Conservation (phyloP, 1,139 yeast species). For the Geotrichum bryndzae region DNA sequence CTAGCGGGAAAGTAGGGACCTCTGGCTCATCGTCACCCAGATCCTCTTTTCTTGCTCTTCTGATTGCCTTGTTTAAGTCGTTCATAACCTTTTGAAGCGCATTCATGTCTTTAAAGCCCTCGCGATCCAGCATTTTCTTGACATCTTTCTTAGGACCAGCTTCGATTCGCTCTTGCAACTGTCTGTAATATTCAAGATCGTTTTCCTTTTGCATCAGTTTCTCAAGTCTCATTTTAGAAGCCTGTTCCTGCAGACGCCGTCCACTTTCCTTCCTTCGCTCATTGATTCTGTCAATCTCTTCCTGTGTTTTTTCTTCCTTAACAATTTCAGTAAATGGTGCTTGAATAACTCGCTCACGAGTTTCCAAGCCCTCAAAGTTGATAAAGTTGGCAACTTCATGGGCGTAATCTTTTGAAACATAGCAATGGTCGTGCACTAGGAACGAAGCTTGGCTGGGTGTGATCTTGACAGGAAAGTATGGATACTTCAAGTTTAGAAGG, state of each 20-base stretch:
- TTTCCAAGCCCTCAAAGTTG: conserved; percentile 57
- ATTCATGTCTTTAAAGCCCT: conserved; percentile 70
- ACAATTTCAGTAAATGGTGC: conserved; percentile 66
- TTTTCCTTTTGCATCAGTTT: conserved; percentile 74
- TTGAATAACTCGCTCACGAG: conserved; percentile 69
- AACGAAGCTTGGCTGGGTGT: conserved; percentile 57
- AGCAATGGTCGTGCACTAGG: conserved; percentile 71
- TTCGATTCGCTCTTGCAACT: conserved; percentile 49
- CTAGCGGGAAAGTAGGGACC: conserved; percentile 69
- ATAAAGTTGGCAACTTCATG: conserved; percentile 55
- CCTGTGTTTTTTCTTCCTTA: conserved; percentile 72
- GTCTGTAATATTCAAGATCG: conserved; percentile 66
- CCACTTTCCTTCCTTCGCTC: conserved; percentile 85
- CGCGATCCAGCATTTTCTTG: conserved; percentile 51
- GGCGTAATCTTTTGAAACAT: conserved; percentile 63
- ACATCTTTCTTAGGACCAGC: conserved; percentile 43
- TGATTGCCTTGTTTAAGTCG: conserved; percentile 64
- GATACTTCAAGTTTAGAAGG: conserved; percentile 75
- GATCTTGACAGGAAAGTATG: conserved; percentile 77
- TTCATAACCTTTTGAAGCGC: conserved; percentile 65
- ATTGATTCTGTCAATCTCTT: conserved; percentile 69
- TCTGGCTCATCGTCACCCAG: conserved; percentile 49
- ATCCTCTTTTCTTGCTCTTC: conserved; percentile 61
- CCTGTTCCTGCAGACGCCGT: conserved; percentile 84
- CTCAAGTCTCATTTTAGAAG: conserved; percentile 75